A percentile compares a stretch with the other conserved stretches of the same genome.
These are phyloP conservation scores for Trichoderma cornu-damae DNA, from an alignment of 2,329 filamentous ascomycete genomes.

Conservation along the genomic window DNA sequence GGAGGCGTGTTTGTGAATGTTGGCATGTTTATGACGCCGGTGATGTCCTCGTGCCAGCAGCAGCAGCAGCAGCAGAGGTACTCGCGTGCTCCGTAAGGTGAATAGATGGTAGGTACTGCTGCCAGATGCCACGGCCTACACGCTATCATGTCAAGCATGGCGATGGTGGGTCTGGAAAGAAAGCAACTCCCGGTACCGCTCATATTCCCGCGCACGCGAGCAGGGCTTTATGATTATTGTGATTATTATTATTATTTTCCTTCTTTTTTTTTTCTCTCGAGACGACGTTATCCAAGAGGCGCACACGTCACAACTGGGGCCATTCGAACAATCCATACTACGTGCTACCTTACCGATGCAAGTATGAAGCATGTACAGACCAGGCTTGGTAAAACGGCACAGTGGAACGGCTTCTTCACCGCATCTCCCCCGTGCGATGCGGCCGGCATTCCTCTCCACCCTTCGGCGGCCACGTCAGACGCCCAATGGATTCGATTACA, in stretches of 20 bases:
- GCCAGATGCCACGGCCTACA: no score
- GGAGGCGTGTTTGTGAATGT: not conserved
- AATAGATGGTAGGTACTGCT: no score
- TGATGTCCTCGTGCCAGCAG: not conserved
- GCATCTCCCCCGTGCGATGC: slow-evolving; percentile 13
- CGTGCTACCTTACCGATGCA: no score
- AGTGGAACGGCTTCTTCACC: slow-evolving; percentile 14
- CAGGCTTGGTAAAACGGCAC: no score
- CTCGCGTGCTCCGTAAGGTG: no score
- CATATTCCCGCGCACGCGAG: not conserved
- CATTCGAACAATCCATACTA: not conserved
- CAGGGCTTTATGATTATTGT: no score
- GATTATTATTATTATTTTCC: no score
- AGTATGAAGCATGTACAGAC: no score
- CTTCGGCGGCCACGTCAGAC: slow-evolving; percentile 14
- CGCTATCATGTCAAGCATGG: slow-evolving; percentile 14
- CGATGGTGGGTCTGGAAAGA: not conserved
- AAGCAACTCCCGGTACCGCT: slow-evolving; percentile 1
- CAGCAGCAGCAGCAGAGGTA: no score
- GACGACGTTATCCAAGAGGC: not conserved
- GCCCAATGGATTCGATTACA: slow-evolving; percentile 8
- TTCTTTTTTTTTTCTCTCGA: no score
- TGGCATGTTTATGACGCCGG: not conserved
- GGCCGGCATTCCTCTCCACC: slow-evolving; percentile 13
- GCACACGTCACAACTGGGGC: slow-evolving; percentile 2